Evolutionary conservation across 768 basidiomycete genomes (phyloP).

Genomic region (Rhizopogon roseolus): DNA sequence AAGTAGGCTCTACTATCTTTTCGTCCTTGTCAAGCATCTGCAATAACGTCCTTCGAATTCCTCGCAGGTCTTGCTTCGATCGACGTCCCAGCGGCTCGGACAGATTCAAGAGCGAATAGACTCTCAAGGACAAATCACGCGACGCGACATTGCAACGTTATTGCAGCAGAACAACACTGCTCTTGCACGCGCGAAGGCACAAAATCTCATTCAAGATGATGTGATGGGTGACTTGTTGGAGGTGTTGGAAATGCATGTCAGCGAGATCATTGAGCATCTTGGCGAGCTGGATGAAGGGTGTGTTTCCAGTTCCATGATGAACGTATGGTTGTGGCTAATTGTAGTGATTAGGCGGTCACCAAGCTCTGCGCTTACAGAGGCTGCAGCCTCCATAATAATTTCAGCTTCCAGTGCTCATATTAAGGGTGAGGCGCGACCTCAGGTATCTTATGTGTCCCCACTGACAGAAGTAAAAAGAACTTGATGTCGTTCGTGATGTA

Average conservation of each 20-base stretch:
- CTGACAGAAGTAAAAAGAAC: slow-evolving; percentile 36
- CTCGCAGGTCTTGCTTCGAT: slow-evolving; percentile 54
- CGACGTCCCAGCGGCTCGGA: slow-evolving; percentile 59
- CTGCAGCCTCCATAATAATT: slow-evolving; percentile 63
- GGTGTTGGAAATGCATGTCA: slow-evolving; percentile 60
- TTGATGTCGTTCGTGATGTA: slow-evolving; percentile 47
- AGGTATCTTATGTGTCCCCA: no score
- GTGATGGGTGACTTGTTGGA: slow-evolving; percentile 57
- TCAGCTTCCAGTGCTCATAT: slow-evolving; percentile 51
- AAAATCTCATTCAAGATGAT: slow-evolving; percentile 62
- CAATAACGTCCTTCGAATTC: background rate
- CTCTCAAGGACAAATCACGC: slow-evolving; percentile 54
- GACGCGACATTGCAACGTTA: slow-evolving; percentile 64
- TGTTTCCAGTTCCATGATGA: slow-evolving; percentile 9
- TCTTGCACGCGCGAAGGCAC: slow-evolving; percentile 69
- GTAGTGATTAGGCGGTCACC: slow-evolving; percentile 29
- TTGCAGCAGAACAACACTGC: slow-evolving; percentile 57
- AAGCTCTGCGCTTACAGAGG: slow-evolving; percentile 56
- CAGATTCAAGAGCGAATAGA: slow-evolving; percentile 70
- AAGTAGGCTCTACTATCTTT: slow-evolving; percentile 14
- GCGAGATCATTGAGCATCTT: slow-evolving; percentile 55
- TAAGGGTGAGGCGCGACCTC: slow-evolving; percentile 40
- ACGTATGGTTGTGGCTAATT: background rate
- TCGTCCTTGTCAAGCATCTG: background rate
- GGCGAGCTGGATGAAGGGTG: slow-evolving; percentile 51